A percentile compares a stretch with the other conserved stretches of the same genome.
Evolutionary conservation across 2,329 filamentous ascomycete genomes (phyloP).

Genomic region (Fusarium euwallaceae): DNA sequence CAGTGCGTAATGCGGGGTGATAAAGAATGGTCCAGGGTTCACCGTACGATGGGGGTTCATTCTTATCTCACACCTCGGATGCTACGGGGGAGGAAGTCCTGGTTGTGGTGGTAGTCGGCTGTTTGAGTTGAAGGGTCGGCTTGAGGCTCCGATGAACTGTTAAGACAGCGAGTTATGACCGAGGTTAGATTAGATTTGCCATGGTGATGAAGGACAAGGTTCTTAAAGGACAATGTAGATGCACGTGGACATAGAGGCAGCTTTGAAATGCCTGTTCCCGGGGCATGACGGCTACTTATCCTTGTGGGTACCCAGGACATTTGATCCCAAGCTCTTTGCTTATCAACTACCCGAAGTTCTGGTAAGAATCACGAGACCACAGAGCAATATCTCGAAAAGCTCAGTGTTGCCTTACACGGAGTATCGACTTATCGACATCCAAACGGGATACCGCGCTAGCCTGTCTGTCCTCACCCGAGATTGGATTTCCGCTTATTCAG

Average conservation of each 20-base stretch:
- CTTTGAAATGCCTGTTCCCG: background rate
- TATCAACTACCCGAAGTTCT: background rate
- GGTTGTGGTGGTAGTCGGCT: background rate
- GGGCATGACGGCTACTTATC: background rate
- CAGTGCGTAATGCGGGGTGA: slow-evolving; percentile 32
- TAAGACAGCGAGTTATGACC: background rate
- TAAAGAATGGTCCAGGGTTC: background rate
- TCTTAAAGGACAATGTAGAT: background rate
- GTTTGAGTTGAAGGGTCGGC: background rate
- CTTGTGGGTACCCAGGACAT: background rate
- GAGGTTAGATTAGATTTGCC: background rate
- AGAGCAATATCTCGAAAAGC: background rate
- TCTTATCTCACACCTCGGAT: slow-evolving; percentile 1
- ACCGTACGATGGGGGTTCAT: slow-evolving; percentile 4
- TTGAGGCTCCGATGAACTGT: background rate
- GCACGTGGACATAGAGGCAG: background rate
- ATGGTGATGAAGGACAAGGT: background rate
- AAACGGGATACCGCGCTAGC: background rate
- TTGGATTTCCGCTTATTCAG: background rate
- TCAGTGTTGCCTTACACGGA: background rate
- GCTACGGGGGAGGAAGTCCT: background rate
- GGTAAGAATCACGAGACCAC: background rate
- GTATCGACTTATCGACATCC: background rate
- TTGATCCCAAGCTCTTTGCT: background rate
- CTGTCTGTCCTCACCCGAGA: background rate